These are phyloP conservation scores for Tetracentron sinense DNA, from an alignment of 164 flowering plant genomes.

Conservation along the genomic window DNA sequence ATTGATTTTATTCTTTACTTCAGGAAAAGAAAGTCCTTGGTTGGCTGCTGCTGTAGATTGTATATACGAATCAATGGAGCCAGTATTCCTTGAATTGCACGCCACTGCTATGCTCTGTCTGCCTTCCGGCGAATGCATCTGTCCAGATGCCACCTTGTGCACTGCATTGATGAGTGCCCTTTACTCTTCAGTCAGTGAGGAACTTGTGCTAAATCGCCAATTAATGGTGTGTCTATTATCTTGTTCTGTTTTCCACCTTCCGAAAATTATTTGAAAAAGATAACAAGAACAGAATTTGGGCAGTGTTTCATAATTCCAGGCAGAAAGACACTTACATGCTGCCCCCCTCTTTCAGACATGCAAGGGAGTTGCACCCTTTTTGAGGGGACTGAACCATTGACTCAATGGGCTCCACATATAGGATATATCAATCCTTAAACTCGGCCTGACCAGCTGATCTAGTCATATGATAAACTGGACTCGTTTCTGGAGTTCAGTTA, in stretches of 20 bases:
- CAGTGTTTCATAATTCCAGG: no score
- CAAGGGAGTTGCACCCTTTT: no score
- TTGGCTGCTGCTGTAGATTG: conserved; percentile 44
- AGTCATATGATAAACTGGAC: no score
- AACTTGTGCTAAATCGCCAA: conserved; percentile 61
- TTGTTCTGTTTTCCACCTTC: not conserved
- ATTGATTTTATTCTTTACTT: conserved; percentile 10
- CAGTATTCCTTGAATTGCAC: conserved; percentile 74
- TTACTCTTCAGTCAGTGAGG: conserved; percentile 84
- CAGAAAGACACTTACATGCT: no score
- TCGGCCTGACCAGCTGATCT: no score
- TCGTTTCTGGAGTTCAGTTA: no score
- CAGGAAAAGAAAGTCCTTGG: conserved; percentile 79
- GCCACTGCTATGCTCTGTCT: conserved; percentile 81
- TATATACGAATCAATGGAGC: conserved; percentile 40
- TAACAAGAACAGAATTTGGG: no score
- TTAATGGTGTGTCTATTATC: conserved; percentile 54
- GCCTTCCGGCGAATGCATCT: conserved; percentile 85
- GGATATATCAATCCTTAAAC: no score
- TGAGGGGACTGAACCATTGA: no score
- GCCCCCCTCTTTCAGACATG: no score
- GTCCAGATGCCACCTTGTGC: conserved; percentile 85
- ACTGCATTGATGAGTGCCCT: conserved; percentile 84
- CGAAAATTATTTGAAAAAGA: not conserved
- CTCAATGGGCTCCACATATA: no score